These are phyloP conservation scores for Aspergillus fructus DNA, from an alignment of 2,329 filamentous ascomycete genomes.

Conservation along the genomic window DNA sequence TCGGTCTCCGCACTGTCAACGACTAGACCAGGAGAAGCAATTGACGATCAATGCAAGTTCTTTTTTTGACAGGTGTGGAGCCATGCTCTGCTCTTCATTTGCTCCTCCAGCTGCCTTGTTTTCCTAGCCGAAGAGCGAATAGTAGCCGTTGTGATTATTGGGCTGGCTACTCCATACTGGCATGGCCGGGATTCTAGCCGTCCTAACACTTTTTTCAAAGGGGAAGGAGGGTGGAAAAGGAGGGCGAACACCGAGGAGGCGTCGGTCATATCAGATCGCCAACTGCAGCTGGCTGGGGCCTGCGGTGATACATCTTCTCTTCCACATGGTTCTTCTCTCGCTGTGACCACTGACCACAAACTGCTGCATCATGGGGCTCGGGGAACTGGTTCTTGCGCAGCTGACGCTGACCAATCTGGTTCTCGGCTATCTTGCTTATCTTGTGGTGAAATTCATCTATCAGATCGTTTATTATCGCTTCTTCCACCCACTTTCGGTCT, in stretches of 20 bases:
- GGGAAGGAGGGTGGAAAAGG: not conserved
- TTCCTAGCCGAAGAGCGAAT: too few relatives aligned
- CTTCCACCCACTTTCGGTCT: slow-evolving; percentile 53
- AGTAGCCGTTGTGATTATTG: not conserved
- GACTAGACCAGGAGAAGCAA: too few relatives aligned
- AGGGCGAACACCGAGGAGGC: not conserved
- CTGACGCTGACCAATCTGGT: slow-evolving; percentile 28
- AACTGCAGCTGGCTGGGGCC: not conserved
- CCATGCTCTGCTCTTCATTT: too few relatives aligned
- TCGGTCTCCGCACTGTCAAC: too few relatives aligned
- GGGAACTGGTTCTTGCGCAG: slow-evolving; percentile 24
- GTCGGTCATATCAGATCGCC: not conserved
- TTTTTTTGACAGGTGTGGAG: too few relatives aligned
- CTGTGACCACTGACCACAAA: not conserved
- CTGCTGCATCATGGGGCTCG: slow-evolving; percentile 25
- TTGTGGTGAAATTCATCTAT: slow-evolving; percentile 25
- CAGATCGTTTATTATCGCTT: slow-evolving; percentile 46
- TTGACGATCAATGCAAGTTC: too few relatives aligned
- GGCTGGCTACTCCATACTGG: not conserved
- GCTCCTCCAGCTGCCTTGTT: too few relatives aligned
- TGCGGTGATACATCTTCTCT: not conserved
- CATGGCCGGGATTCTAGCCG: not conserved
- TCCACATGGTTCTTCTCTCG: not conserved
- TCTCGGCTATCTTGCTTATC: slow-evolving; percentile 24
- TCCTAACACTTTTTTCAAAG: not conserved